Evolutionary conservation across 352 stramenopile genomes (phyloP), one percentile per base, ranked within the genome.

Genomic region (Globisporangium iwayamae): DNA sequence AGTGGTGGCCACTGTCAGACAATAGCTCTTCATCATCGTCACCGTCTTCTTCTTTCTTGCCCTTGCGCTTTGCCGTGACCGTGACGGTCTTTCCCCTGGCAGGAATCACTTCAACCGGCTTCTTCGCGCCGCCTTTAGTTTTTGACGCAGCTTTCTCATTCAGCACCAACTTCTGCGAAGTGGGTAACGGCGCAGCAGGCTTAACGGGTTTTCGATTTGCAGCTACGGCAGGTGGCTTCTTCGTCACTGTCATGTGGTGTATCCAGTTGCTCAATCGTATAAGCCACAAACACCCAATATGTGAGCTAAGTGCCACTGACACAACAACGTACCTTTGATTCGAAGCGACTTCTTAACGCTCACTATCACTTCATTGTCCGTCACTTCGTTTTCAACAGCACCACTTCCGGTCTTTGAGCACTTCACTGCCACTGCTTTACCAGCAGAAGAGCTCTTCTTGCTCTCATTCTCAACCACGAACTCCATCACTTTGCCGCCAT

Each of bases 401-500:
- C 48, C 50, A 3, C 28, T 56, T 28, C 39, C 45, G 51, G 7
- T 20, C 43, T 54, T 62, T 30, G 28, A 39, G 50, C 28, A 28
- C 43, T 48, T 48, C 36, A 11, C 9, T 11, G 9, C 36, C 30
- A 18, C 47, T n/a, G 41, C 39, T 25, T 66, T 66, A 9, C 50
- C 47, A 53, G 14, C 16, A 47, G 41, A n/a, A 48, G 18, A 48
- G 32, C 30, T 14, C 16, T 57, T 48, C 53, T 14, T 48, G 2
- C 16, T 51, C n/a, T 25, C 39, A 43, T 56, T 16, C 16, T 34
- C 18, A 5, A 14, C 16, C 11, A 25, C 48, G 1, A 18, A 18
- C 16, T 52, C 25, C 7, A 53, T 20, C 56, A 34, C 56, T 25
- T 74, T 72, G 55, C 76, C 76, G 2, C 61, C 66, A 41, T 73